Base-by-base conservation (phyloP, 768 basidiomycete species). In the Hygrophorus russula region DNA sequence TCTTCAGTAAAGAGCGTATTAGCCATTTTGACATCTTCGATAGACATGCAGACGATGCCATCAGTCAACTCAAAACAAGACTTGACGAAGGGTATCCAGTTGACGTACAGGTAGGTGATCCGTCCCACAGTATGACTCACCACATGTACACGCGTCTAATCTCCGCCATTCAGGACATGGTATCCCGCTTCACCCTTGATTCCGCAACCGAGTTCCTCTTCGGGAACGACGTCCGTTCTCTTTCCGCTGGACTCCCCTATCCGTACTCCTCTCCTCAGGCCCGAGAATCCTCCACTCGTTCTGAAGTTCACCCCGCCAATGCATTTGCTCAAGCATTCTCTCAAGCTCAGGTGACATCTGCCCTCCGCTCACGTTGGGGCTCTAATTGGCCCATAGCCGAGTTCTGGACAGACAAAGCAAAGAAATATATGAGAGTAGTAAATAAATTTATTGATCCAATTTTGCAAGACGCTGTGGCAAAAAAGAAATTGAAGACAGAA, bases 11-110 rank as follows among this genome's bases (percentile, higher is more conserved):
- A 33, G 80, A 82, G 24, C 63, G 70, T 19, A 73, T 80, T 41
- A 71, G 67, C 36, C 71, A 80, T 53, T 82, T 80, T 41, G 72
- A 80, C 19, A 74, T 71, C 29, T 81, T 80, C 49, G 73, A 73
- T 39, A 61, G 68, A 10, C 76, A 78, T 36, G 65, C 71, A 3
- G 65, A 68, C 33, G 58, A 68, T n/a, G 65, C 70, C 3, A 56
- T 82, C 4, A 49, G 54, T 4, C 56, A 66, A 37, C 63, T 73
- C 36, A 69, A 67, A 37, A 54, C 53, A 3, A 65, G 76, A 10
- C 62, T 75, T 17, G 44, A 53, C 3, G 56, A 61, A 18, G 77
- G 75, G 2, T 61, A 70, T 29, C 63, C 79, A 0, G 56, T 82
- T 11, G 76, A 82, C 48, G 72, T 82, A 46, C 80, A 80, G 61